These are phyloP conservation scores for Stipa capillata DNA, from an alignment of 176 grass and related monocot species.

Conservation along the genomic window DNA sequence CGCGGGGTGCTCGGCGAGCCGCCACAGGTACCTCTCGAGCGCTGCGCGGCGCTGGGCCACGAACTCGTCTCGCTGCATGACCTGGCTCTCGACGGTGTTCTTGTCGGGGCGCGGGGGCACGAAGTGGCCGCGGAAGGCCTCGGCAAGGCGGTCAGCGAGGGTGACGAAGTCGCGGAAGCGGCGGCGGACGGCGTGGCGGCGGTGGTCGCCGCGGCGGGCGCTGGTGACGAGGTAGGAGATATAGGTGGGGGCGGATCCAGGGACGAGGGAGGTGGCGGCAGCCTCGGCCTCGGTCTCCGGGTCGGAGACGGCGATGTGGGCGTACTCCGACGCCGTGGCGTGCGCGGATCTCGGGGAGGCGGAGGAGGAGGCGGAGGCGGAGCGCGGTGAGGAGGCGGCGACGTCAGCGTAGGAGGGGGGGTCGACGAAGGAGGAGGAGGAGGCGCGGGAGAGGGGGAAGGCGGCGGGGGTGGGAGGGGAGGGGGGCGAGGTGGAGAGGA, in stretches of 20 bases:
- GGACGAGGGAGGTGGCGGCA: slow-evolving; percentile 49
- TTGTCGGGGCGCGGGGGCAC: slow-evolving; percentile 89
- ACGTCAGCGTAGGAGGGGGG: slow-evolving; percentile 93
- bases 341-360: slow-evolving; percentile 56
- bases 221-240: slow-evolving; percentile 79
- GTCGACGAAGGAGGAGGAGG: slow-evolving; percentile 75
- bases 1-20: slow-evolving; percentile 71
- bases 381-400: slow-evolving; percentile 43
- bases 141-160: slow-evolving; percentile 81
- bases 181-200: slow-evolving; percentile 54
- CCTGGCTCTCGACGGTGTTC: slow-evolving; percentile 89
- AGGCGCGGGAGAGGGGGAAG: slow-evolving; percentile 34
- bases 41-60: slow-evolving; percentile 60
- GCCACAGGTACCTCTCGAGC: slow-evolving; percentile 75
- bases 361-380: slow-evolving; percentile 21
- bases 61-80: slow-evolving; percentile 95
- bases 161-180: slow-evolving; percentile 97
- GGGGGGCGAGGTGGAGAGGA: slow-evolving; percentile 24
- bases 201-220: slow-evolving; percentile 27
- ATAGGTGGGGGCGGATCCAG: slow-evolving; percentile 66
- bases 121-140: slow-evolving; percentile 75
- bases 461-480: slow-evolving; percentile 18
- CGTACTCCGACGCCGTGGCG: slow-evolving; percentile 43
- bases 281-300: slow-evolving; percentile 62
- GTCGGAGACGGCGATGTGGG: slow-evolving; percentile 67